Percentiles rank a stretch among this genome's conserved stretches.
Evolutionary conservation across 768 basidiomycete genomes (phyloP).

Genomic region (Auriculariales sp.): DNA sequence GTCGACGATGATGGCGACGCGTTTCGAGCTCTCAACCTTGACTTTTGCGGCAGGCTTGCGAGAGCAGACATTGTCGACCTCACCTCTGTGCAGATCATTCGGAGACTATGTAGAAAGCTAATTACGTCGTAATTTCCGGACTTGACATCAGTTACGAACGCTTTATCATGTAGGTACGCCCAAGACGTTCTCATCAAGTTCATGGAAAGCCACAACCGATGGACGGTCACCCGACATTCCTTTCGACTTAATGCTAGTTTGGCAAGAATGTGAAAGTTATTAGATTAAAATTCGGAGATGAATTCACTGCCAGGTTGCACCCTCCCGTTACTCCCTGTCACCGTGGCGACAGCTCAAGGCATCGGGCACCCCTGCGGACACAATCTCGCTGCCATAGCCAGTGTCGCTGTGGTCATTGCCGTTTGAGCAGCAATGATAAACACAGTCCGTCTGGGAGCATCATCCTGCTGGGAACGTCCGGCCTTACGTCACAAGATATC

Average conservation of each 20-base stretch:
- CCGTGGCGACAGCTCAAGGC: too few species aligned
- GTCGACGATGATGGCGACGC: conserved; percentile 7
- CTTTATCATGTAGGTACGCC: conserved; percentile 11
- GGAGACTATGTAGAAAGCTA: conserved; percentile 5
- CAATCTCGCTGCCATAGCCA: conserved; percentile 14
- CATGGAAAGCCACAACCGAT: conserved; percentile 14
- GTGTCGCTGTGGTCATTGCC: conserved; percentile 15
- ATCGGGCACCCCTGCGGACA: conserved; percentile 12
- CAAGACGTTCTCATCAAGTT: conserved; percentile 14
- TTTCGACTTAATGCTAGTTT: conserved; percentile 12
- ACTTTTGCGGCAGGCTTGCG: conserved; percentile 9
- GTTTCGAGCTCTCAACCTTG: conserved; percentile 10
- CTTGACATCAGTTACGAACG: background rate
- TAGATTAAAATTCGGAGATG: conserved; percentile 17
- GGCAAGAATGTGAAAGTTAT: conserved; percentile 10
- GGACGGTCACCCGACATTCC: conserved; percentile 14
- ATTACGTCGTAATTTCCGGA: background rate
- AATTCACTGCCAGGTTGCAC: conserved; percentile 13
- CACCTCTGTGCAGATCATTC: conserved; percentile 3
- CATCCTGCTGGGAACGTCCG: conserved; percentile 17
- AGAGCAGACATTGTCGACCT: background rate
- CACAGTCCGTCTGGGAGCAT: conserved; percentile 13
- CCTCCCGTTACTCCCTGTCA: too few species aligned
- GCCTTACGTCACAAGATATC: conserved; percentile 9
- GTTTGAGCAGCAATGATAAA: conserved; percentile 12